These are phyloP conservation scores for Zasmidium citrigriseum DNA, from an alignment of 2,329 filamentous ascomycete species.

Conservation along the genomic window DNA sequence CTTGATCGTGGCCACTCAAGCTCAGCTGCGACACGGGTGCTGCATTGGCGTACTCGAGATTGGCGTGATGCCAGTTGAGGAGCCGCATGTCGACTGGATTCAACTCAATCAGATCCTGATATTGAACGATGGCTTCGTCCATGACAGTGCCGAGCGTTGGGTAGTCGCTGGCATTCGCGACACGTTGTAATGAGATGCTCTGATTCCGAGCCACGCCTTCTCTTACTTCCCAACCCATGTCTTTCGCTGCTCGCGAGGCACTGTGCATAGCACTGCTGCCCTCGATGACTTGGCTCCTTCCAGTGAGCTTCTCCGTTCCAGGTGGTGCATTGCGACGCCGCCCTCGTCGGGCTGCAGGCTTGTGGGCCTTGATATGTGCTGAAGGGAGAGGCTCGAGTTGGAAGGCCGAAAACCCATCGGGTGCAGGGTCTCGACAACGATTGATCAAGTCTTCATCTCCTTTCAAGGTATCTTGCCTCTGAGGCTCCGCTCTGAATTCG, in stretches of 20 bases:
- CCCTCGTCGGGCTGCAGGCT: conserved; percentile 32
- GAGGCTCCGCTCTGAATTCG: conserved; percentile 79
- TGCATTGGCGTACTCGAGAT: conserved; percentile 96
- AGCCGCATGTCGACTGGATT: conserved; percentile 84
- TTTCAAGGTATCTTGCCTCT: conserved; percentile 70
- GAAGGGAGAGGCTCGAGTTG: conserved; percentile 34
- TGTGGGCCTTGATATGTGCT: conserved; percentile 30
- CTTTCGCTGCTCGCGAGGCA: conserved; percentile 73
- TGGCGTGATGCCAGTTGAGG: conserved; percentile 97
- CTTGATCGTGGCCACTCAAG: conserved; percentile 91
- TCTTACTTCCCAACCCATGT: conserved; percentile 81
- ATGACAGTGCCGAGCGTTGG: conserved; percentile 88
- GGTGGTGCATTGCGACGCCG: conserved; percentile 50
- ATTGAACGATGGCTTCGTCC: conserved; percentile 87
- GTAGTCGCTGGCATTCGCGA: conserved; percentile 60
- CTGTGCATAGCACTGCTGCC: conserved; percentile 69
- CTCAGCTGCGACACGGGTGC: conserved; percentile 84
- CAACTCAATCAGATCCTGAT: conserved; percentile 78
- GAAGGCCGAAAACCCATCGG: conserved; percentile 31
- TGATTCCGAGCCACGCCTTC: conserved; percentile 60
- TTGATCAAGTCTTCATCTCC: conserved; percentile 82
- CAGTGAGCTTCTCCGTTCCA: conserved; percentile 63
- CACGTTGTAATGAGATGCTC: conserved; percentile 63
- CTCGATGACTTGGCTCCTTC: conserved; percentile 70
- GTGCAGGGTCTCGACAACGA: conserved; percentile 72